Evolutionary conservation across 805 yeast species (phyloP), one percentile per base, ranked within the genome.

Genomic region (Yarrowia yakushimensis): DNA sequence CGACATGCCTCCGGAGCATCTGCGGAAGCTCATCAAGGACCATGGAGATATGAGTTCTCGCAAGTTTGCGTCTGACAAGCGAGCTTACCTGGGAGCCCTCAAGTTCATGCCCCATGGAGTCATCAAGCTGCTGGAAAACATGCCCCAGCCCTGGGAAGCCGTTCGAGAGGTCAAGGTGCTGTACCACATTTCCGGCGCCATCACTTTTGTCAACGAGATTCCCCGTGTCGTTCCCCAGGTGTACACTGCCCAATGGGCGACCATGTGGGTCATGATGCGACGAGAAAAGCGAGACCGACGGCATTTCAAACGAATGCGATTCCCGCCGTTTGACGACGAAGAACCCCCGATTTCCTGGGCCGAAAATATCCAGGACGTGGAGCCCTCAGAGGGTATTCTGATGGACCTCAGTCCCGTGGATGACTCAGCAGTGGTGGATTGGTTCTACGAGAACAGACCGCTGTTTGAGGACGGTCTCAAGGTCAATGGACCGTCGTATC

Each of bases 101-200:
- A 93, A 91, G 74, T 96, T 87, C 75, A 82, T 96, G 86, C 99
- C 99, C 0, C 98, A 93, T 75, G 97, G 99, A 0, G 82, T 91
- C 3, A 74, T 91, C 67, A 94, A 94, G 73, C 79, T 94, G 39
- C 71, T 94, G 39, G 99, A 94, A 69, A 91, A 90, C 70, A 93
- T 94, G 93, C 99, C 99, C 0, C 96, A 91, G 71, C 99, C 99
- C 0, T 94, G 99, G 99, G 98, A 94, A 72, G 82, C 84, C 60
- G 77, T 81, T 1, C 88, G 88, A 65, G 96, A 88, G 45, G 98
- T 94, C 22, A 84, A 82, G 63, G 98, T 93, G 7, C 74, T 93
- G 42, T 94, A 94, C 72, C 99, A 94, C 70, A 81, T 82, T 20
- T 84, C 94, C 0, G 99, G 99, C 25, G 97, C 99, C 13, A 87